Base-by-base conservation (phyloP, 2,329 filamentous ascomycete species). In the Sphaerulina musiva region DNA sequence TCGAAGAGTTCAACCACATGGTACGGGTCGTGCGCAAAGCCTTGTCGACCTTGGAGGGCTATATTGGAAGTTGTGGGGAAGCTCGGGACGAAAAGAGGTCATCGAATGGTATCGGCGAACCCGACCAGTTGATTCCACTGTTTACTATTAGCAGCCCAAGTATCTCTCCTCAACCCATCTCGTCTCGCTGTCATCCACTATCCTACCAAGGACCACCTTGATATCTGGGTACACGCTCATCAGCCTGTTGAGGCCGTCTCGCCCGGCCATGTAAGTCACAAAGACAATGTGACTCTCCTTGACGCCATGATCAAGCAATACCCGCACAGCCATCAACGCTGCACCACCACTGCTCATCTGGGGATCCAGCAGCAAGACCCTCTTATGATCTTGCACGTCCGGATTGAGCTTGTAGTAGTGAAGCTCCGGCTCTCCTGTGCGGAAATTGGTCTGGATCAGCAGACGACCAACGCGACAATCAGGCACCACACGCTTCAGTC, bases 261-360 rank as follows among this genome's bases (percentile, higher is more conserved):
- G 84, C 7, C 92, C 92, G 3, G 91, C 92, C 60, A 89, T 86
- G 68, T 95, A 96, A 3, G 92, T 95, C 39, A 95, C 91, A 69
- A 97, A 85, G 34, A 96, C 88, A 60, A 98, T 95, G 60, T 80
- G 85, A 44, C 89, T 81, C 67, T 93, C 85, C 5, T 82, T 75
- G 6, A 97, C 91, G 9, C 93, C 93, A 67, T 97, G 91, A 69
- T 98, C 93, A 12, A 95, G 83, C 50, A 98, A 76, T n/a, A 97
- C 89, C 66, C 93, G 87, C 41, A 97, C 91, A 0, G 93, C 90
- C 93, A 98, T 98, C 54, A 98, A 75, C 4, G 82, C 83, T 10
- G 83, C 82, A 36, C 91, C 92, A 42, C 93, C 93, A 57, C 86
- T 91, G 26, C 89, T 89, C 87, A 97, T 96, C 69, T 98, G 93